Evolutionary conservation across 768 basidiomycete species (phyloP).

Genomic region (Pseudohyphozyma bogoriensis): DNA sequence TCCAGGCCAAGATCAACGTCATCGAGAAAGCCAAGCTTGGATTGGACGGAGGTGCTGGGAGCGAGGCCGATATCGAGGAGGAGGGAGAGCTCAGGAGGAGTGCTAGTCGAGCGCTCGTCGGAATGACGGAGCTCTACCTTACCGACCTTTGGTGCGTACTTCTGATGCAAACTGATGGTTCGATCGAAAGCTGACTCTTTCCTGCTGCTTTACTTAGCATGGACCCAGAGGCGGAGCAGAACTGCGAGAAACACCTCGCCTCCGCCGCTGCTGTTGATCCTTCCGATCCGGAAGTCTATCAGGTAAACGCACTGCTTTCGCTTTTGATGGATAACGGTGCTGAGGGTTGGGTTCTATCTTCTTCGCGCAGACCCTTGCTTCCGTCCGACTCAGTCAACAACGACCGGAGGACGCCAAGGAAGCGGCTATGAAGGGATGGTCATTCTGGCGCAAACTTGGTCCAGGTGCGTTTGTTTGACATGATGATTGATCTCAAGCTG

Average conservation of each 20-base stretch:
- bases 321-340: neutral
- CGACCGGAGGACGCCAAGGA: constrained; percentile 18
- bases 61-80: constrained; percentile 13
- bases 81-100: constrained; percentile 29
- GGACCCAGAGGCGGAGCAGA: constrained; percentile 31
- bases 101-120: constrained; percentile 30
- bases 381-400: constrained; percentile 26
- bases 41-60: constrained; percentile 11
- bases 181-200: too few relatives aligned
- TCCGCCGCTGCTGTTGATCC: constrained; percentile 30
- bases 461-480: constrained; percentile 1
- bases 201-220: constrained; percentile 14
- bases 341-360: neutral
- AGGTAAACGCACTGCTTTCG: neutral
- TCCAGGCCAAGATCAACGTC: constrained; percentile 23
- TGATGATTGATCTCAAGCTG: too few relatives aligned
- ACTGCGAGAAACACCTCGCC: constrained; percentile 30
- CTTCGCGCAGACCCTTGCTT: constrained; percentile 23
- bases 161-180: neutral
- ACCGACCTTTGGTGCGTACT: constrained; percentile 33
- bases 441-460: constrained; percentile 21
- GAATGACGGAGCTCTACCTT: constrained; percentile 35
- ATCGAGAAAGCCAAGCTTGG: constrained; percentile 28
- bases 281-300: constrained; percentile 32
- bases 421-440: constrained; percentile 16